Evolutionary conservation across 2,329 filamentous ascomycete species (phyloP).

Genomic region (Monilinia fructicola): DNA sequence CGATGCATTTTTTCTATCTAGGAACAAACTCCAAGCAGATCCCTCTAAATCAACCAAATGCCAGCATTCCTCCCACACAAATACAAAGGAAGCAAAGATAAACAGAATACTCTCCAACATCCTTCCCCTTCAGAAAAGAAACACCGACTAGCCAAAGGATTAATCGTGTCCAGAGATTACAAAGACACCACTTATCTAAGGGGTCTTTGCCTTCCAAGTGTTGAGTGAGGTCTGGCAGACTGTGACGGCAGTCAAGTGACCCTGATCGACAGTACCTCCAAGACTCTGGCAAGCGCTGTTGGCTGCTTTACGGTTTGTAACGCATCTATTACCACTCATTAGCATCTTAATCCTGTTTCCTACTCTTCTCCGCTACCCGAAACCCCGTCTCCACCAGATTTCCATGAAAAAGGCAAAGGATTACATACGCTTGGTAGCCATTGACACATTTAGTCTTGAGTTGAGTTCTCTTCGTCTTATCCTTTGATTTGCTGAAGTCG

Average conservation of each 20-base stretch:
- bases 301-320: background rate
- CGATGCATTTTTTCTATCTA: background rate
- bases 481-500: background rate
- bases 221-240: background rate
- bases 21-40: background rate
- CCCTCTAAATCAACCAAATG: background rate
- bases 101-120: background rate
- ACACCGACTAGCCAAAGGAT: background rate
- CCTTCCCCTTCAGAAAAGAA: background rate
- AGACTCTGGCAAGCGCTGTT: background rate
- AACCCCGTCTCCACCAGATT: too few relatives aligned
- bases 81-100: background rate
- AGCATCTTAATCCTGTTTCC: background rate
- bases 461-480: background rate
- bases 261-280: background rate
- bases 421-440: slow-evolving; percentile 2
- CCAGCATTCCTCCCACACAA: background rate
- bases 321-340: background rate
- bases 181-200: background rate
- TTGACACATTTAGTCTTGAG: background rate
- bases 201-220: slow-evolving; percentile 2
- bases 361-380: too few relatives aligned
- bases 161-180: background rate
- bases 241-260: background rate
- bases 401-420: background rate